Conservation (phyloP, 2,329 filamentous ascomycete genomes). For the Arthrobotrys musiformis region DNA sequence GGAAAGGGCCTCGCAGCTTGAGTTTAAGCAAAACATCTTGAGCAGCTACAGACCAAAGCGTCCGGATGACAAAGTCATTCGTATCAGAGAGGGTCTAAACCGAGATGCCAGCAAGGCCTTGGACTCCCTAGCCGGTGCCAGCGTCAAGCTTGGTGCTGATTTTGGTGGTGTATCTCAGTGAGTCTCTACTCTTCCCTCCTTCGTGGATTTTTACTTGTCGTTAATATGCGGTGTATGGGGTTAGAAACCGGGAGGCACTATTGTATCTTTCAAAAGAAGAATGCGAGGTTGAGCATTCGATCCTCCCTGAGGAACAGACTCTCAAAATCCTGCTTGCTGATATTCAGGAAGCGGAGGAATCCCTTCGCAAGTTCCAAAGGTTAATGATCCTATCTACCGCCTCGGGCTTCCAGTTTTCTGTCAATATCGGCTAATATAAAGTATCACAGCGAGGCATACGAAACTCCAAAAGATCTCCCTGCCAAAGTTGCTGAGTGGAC, state of each 20-base stretch:
- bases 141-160: slow-evolving; percentile 42
- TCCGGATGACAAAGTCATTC: slow-evolving; percentile 36
- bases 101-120: slow-evolving; percentile 42
- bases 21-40: slow-evolving; percentile 71
- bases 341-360: slow-evolving; percentile 59
- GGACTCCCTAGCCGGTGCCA: slow-evolving; percentile 41
- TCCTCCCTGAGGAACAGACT: slow-evolving; percentile 69
- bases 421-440: not conserved
- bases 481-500: slow-evolving; percentile 79
- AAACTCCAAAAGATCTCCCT: slow-evolving; percentile 68
- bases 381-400: not conserved
- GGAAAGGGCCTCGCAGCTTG: slow-evolving; percentile 70
- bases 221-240: not conserved
- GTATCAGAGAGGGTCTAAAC: slow-evolving; percentile 44
- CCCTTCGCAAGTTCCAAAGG: slow-evolving; percentile 41
- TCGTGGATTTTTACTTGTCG: not conserved
- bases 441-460: slow-evolving; percentile 26
- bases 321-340: slow-evolving; percentile 69
- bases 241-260: slow-evolving; percentile 60
- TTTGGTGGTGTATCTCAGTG: slow-evolving; percentile 33
- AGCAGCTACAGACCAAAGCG: slow-evolving; percentile 64
- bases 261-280: slow-evolving; percentile 69
- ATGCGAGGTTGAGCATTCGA: slow-evolving; percentile 69
- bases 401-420: not conserved
- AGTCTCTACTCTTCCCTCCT: not conserved